phyloP scores from a whole-genome alignment of 2,329 filamentous ascomycete species.

The Ceratocystis colombiana region DNA sequence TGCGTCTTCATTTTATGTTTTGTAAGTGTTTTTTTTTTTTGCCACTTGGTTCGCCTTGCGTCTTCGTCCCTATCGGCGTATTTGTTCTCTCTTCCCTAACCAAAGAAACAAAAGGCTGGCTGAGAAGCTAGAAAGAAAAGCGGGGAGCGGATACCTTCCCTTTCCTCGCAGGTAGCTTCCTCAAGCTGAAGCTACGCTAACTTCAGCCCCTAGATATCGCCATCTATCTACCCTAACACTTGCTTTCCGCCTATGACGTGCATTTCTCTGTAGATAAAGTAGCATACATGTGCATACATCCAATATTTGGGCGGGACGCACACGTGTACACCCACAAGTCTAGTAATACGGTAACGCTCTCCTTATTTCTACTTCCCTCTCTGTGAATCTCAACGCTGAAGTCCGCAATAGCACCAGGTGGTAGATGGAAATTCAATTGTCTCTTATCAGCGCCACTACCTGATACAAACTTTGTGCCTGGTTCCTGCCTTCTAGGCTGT shows the following conservation, averaged over 20 bases:
- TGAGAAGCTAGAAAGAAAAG: no score
- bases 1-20: not conserved
- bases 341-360: not conserved
- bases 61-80: no score
- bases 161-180: no score
- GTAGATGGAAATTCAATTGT: not conserved
- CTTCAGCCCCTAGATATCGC: no score
- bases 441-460: not conserved
- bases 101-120: no score
- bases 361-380: not conserved
- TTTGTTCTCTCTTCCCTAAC: no score
- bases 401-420: no score
- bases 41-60: no score
- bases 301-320: not conserved
- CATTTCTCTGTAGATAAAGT: not conserved
- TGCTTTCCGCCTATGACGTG: not conserved
- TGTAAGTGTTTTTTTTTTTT: not conserved
- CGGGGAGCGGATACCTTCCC: no score
- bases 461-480: not conserved
- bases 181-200: no score
- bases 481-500: not conserved
- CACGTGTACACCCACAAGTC: not conserved
- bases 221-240: not conserved
- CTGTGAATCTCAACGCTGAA: no score
- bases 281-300: not conserved